Conservation (phyloP, 352 stramenopile species). For the Blastocystis sp. region DNA sequence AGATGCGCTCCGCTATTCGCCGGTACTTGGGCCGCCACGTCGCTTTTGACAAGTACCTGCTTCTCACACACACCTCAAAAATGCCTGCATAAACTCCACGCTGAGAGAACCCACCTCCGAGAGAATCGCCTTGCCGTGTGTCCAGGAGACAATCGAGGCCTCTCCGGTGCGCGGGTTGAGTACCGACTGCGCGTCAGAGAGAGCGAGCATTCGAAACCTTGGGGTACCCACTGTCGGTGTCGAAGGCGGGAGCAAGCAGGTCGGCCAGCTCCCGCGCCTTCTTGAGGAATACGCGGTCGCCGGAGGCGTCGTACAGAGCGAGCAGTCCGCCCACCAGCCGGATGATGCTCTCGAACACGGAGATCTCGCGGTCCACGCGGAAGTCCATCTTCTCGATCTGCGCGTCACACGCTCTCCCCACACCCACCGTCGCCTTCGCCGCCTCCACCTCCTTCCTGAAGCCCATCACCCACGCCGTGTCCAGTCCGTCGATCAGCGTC, state of each 20-base stretch:
- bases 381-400: conserved; percentile 71
- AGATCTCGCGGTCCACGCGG: conserved; percentile 84
- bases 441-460: conserved; percentile 79
- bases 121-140: conserved; percentile 72
- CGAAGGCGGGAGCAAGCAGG: conserved; percentile 77
- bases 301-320: conserved; percentile 85
- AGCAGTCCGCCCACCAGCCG: conserved; percentile 90
- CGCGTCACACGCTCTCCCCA: neutral
- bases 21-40: conserved; percentile 79
- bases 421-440: conserved; percentile 78
- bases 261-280: conserved; percentile 80
- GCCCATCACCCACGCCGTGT: conserved; percentile 82
- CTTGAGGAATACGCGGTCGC: conserved; percentile 79
- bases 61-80: neutral
- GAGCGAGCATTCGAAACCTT: conserved; percentile 75
- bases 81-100: conserved; percentile 16
- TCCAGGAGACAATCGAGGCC: conserved; percentile 64
- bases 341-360: conserved; percentile 95
- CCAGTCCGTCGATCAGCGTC: conserved; percentile 80
- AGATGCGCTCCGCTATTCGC: conserved; percentile 77
- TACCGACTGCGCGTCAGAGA: conserved; percentile 78
- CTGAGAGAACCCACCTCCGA: neutral
- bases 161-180: conserved; percentile 61
- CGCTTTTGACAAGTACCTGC: conserved; percentile 78
- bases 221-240: conserved; percentile 76